A percentile compares a stretch with the other conserved stretches of the same genome.
Conservation (phyloP, 352 stramenopile species). For the Phytopythium litorale region DNA sequence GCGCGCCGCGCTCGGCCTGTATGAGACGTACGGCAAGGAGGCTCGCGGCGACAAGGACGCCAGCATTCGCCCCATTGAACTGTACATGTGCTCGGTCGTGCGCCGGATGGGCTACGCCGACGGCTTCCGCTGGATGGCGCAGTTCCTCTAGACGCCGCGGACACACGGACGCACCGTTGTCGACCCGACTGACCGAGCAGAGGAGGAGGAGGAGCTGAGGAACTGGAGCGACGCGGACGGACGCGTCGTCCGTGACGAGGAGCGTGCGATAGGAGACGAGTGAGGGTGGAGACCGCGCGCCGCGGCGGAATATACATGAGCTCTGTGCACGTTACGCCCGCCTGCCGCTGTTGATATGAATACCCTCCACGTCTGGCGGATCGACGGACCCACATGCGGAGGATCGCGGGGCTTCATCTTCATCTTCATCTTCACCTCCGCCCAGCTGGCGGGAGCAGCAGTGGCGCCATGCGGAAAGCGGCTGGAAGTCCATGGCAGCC, state of each 20-base stretch:
- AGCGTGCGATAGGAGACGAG: not conserved
- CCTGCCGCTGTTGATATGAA: not conserved
- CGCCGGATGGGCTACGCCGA: constrained; percentile 98
- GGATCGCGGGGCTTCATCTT: too few species aligned
- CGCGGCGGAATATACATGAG: constrained; percentile 3
- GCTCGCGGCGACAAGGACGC: constrained; percentile 84
- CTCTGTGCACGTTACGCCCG: not conserved
- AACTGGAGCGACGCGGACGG: not conserved
- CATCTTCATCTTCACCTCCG: too few species aligned
- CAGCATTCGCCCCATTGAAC: constrained; percentile 95
- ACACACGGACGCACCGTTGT: not conserved
- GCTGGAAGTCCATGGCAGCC: too few species aligned
- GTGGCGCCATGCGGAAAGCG: too few species aligned
- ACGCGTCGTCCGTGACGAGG: not conserved
- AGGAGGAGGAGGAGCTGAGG: not conserved
- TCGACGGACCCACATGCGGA: too few species aligned
- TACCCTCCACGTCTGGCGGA: too few species aligned
- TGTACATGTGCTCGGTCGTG: constrained; percentile 99
- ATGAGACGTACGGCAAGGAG: constrained; percentile 99
- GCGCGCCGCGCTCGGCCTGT: constrained; percentile 93
- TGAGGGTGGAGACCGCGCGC: not conserved
- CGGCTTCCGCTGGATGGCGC: constrained; percentile 90
- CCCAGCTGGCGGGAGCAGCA: too few species aligned
- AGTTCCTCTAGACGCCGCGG: constrained; percentile 76
- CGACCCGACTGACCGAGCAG: not conserved